Conservation (phyloP, 192 early-diverging fungal genomes). For the Nowakowskiella sp. region DNA sequence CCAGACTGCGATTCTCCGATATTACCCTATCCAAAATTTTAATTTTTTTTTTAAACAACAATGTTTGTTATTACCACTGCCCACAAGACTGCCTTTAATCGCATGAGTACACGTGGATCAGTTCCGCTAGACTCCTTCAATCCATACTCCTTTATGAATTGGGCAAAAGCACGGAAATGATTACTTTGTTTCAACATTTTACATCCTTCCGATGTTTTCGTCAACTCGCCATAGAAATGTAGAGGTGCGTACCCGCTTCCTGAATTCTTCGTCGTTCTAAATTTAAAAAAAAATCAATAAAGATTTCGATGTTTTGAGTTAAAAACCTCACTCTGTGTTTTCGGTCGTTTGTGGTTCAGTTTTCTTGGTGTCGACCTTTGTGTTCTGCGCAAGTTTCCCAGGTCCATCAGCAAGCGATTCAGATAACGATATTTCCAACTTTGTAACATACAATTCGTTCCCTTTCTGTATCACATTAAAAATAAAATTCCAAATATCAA, state of each 20-base stretch:
- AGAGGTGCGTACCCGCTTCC: constrained; percentile 38
- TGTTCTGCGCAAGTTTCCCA: not conserved
- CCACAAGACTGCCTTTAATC: constrained; percentile 72
- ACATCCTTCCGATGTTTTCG: constrained; percentile 69
- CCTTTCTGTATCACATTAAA: constrained; percentile 34
- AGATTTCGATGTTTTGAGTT: constrained; percentile 6
- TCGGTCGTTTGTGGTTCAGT: not conserved
- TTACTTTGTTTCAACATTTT: constrained; percentile 50
- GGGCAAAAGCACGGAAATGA: constrained; percentile 59
- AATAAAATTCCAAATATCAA: not conserved
- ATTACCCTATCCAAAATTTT: constrained; percentile 44
- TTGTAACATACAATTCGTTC: constrained; percentile 57
- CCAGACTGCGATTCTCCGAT: constrained; percentile 64
- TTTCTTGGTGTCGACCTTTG: not conserved
- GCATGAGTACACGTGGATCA: constrained; percentile 32
- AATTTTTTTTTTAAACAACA: not conserved
- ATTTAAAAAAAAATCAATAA: constrained; percentile 2
- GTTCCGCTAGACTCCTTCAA: constrained; percentile 23
- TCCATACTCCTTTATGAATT: constrained; percentile 44
- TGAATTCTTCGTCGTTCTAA: constrained; percentile 14
- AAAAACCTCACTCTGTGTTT: constrained; percentile 4
- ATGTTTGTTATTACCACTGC: constrained; percentile 68
- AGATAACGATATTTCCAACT: constrained; percentile 56
- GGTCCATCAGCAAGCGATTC: constrained; percentile 19
- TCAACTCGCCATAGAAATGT: constrained; percentile 76